These are phyloP conservation scores for Pezizomycotina sp. DNA, from an alignment of 2,329 filamentous ascomycete genomes.

Conservation along the genomic window DNA sequence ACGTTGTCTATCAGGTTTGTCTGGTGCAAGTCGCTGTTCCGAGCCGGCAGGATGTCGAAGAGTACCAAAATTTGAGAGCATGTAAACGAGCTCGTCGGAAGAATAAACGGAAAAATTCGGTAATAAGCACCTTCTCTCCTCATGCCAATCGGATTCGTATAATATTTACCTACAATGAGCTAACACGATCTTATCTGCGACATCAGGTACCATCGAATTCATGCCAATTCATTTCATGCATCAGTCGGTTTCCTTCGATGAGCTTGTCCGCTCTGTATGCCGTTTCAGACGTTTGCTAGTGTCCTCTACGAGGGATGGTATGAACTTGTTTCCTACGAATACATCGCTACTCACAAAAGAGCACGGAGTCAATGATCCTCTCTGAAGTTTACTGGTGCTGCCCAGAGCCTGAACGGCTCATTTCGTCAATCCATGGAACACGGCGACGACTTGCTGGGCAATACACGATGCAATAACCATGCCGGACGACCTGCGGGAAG, in stretches of 20 bases:
- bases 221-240: conserved; percentile 99
- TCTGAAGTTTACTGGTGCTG: conserved; percentile 93
- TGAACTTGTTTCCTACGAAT: conserved; percentile 99
- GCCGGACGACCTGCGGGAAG: conserved; percentile 68
- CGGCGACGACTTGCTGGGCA: conserved; percentile 79
- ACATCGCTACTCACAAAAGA: conserved; percentile 86
- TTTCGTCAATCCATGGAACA: conserved; percentile 99
- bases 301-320: conserved; percentile 51
- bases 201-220: conserved; percentile 71
- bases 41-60: conserved; percentile 86
- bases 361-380: conserved; percentile 87
- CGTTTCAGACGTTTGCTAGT: no score
- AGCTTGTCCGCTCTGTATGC: conserved; percentile 39
- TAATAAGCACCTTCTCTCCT: conserved; percentile 20
- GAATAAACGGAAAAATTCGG: conserved; percentile 91
- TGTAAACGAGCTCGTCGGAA: conserved; percentile 88
- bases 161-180: neutral
- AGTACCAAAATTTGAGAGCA: conserved; percentile 89
- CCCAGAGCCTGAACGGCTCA: conserved; percentile 82
- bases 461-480: conserved; percentile 96
- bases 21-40: conserved; percentile 92
- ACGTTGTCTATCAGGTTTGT: conserved; percentile 33
- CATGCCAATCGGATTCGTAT: neutral
- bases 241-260: conserved; percentile 86
- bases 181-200: conserved; percentile 10